Conservation (phyloP, 1,284 basidiomycete species). For the Baeospora myosura region DNA sequence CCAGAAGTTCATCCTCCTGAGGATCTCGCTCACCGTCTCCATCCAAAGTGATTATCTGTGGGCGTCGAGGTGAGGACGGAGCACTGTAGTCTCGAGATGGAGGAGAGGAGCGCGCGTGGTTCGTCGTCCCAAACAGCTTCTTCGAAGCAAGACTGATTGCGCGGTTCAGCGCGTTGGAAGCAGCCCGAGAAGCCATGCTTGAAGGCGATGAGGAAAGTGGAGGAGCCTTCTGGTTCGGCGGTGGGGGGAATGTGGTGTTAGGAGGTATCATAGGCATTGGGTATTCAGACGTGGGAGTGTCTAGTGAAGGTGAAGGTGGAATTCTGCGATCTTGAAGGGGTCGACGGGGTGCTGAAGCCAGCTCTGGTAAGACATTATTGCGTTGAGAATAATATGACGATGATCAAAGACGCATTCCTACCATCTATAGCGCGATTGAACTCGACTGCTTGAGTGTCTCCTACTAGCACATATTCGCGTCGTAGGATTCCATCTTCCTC, state of each 20-base stretch:
- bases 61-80: conserved; percentile 46
- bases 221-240: conserved; percentile 33
- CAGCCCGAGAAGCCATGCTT: conserved; percentile 47
- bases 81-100: conserved; percentile 29
- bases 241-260: conserved; percentile 58
- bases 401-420: conserved; percentile 28
- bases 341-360: conserved; percentile 49
- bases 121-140: conserved; percentile 74
- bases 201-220: conserved; percentile 61
- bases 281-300: conserved; percentile 26
- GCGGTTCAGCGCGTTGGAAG: conserved; percentile 72
- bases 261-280: conserved; percentile 20
- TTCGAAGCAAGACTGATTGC: conserved; percentile 87
- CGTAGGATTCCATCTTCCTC: conserved; percentile 71
- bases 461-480: conserved; percentile 73
- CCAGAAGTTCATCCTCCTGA: conserved; percentile 74
- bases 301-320: conserved; percentile 37
- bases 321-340: conserved; percentile 48
- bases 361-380: conserved; percentile 38
- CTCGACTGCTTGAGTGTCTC: conserved; percentile 66
- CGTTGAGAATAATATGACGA: conserved; percentile 4
- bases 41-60: conserved; percentile 40
- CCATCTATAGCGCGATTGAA: conserved; percentile 76
- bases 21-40: conserved; percentile 52
- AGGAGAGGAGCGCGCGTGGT: conserved; percentile 20